phyloP scores from a whole-genome alignment of 1,284 basidiomycete genomes.

The Rhodotorula sp. region DNA sequence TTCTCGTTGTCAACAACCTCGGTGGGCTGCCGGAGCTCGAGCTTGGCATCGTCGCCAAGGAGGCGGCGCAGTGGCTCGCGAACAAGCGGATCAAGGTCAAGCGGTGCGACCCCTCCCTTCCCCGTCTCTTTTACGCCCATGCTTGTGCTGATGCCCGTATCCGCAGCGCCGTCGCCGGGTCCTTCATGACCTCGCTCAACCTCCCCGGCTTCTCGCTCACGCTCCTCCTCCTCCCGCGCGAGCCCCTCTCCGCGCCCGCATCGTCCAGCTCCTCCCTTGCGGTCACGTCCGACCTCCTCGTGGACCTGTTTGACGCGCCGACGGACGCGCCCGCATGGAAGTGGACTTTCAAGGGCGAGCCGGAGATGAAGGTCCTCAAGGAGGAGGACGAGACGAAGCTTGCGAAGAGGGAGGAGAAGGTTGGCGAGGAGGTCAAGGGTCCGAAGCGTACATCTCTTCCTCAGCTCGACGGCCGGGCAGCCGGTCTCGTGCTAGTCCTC shows the following conservation, averaged over 20 bases:
- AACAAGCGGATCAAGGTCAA: slow-evolving; percentile 62
- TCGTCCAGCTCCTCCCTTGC: slow-evolving; percentile 12
- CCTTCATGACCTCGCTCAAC: slow-evolving; percentile 77
- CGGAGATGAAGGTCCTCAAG: slow-evolving; percentile 38
- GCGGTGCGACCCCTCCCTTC: slow-evolving; percentile 49
- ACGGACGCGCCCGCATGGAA: slow-evolving; percentile 79
- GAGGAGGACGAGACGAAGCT: slow-evolving; percentile 27
- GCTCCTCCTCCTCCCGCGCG: slow-evolving; percentile 71
- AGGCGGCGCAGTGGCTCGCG: slow-evolving; percentile 60
- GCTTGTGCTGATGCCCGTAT: slow-evolving; percentile 22
- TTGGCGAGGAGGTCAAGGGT: slow-evolving; percentile 29
- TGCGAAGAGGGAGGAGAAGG: slow-evolving; percentile 22
- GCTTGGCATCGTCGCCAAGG: slow-evolving; percentile 59
- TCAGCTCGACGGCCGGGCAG: too few species aligned
- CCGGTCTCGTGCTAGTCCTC: not conserved
- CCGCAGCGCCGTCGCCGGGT: slow-evolving; percentile 49
- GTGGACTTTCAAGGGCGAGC: slow-evolving; percentile 39
- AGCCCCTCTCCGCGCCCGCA: slow-evolving; percentile 37
- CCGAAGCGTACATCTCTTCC: slow-evolving; percentile 26
- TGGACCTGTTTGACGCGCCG: slow-evolving; percentile 75
- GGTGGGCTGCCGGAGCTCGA: slow-evolving; percentile 87
- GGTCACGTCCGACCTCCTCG: slow-evolving; percentile 56
- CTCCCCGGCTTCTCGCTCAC: slow-evolving; percentile 94
- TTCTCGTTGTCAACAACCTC: slow-evolving; percentile 57
- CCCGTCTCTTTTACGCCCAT: not conserved